phyloP scores from a whole-genome alignment of 257 asterid species.

The Ajuga chamaepitys region DNA sequence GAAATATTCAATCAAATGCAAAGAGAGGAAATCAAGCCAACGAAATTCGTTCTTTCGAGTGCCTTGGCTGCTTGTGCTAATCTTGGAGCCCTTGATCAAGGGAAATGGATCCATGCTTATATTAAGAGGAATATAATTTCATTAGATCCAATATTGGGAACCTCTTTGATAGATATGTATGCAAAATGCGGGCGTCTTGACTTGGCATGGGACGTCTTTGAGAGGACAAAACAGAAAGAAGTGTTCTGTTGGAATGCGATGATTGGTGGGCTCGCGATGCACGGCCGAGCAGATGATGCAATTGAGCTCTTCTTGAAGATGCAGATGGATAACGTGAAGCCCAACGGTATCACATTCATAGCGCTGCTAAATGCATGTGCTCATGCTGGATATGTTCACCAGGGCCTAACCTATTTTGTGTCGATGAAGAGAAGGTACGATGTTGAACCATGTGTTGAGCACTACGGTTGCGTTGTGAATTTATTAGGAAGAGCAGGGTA shows the following conservation, averaged over 20 bases:
- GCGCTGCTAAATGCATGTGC: constrained; percentile 45
- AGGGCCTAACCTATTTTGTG: constrained; percentile 33
- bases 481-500: constrained; percentile 46
- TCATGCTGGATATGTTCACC: constrained; percentile 44
- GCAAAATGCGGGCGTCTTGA: constrained; percentile 49
- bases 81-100: constrained; percentile 37
- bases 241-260: constrained; percentile 48
- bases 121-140: constrained; percentile 18
- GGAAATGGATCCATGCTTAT: constrained; percentile 44
- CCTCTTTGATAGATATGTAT: constrained; percentile 50
- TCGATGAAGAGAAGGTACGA: constrained; percentile 25
- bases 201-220: constrained; percentile 34
- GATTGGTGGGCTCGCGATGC: constrained; percentile 52
- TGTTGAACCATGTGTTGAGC: constrained; percentile 40
- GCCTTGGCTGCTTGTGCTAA: constrained; percentile 42
- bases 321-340: constrained; percentile 22
- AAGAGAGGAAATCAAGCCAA: constrained; percentile 14
- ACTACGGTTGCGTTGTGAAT: constrained; percentile 49
- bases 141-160: constrained; percentile 32
- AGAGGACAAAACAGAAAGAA: constrained; percentile 20
- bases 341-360: constrained; percentile 38
- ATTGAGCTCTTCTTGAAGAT: constrained; percentile 37
- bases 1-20: constrained; percentile 41
- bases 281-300: constrained; percentile 50
- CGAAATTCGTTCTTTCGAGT: constrained; percentile 25